Evolutionary conservation across 192 early-diverging fungal species (phyloP).

Genomic region (Geosiphon pyriformis): DNA sequence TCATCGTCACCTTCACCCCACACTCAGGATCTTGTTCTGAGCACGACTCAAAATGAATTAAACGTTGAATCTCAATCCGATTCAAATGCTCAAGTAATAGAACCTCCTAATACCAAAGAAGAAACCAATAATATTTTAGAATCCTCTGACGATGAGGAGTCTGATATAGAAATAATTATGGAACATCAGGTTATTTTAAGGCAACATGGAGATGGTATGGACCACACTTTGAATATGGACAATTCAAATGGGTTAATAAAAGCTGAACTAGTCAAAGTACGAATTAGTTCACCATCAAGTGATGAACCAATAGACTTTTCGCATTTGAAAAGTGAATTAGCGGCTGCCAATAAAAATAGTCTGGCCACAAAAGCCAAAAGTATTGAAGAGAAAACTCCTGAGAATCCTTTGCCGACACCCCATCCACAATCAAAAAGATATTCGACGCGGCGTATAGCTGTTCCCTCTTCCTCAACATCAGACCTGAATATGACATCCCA

Average conservation of each 20-base stretch:
- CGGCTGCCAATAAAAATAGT: not conserved
- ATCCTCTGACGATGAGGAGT: not conserved
- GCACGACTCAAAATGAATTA: not conserved
- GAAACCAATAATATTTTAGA: not conserved
- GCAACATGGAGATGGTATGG: not conserved
- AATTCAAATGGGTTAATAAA: not conserved
- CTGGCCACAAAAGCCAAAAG: not conserved
- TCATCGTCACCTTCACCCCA: too few relatives aligned
- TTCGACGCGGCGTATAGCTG: slow-evolving; percentile 15
- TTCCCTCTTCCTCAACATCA: not conserved
- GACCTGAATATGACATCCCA: not conserved
- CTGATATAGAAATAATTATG: slow-evolving; percentile 18
- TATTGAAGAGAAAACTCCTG: not conserved
- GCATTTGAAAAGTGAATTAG: not conserved
- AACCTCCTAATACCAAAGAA: not conserved
- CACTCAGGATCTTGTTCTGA: too few relatives aligned
- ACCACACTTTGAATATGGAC: too few relatives aligned
- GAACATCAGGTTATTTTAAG: slow-evolving; percentile 12
- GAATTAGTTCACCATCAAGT: not conserved
- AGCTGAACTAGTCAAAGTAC: not conserved
- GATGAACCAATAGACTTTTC: not conserved
- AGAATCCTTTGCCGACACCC: not conserved
- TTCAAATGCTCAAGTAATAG: not conserved
- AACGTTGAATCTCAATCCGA: not conserved
- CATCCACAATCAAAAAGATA: slow-evolving; percentile 16